Conservation (phyloP, 352 stramenopile genomes). For the Globisporangium cederbergense region DNA sequence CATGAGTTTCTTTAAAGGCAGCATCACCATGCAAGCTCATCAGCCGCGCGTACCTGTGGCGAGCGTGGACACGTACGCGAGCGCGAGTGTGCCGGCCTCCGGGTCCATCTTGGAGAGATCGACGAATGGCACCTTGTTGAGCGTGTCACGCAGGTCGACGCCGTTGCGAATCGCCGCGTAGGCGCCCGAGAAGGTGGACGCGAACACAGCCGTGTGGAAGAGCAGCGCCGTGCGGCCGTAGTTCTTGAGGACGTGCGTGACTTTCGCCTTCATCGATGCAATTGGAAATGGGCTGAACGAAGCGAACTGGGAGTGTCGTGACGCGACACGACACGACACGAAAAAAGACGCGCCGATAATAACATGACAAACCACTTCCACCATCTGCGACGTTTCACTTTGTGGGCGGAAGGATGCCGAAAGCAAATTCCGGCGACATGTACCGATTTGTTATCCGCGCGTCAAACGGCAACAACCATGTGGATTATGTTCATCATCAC, state of each 20-base stretch:
- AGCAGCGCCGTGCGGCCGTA: slow-evolving; percentile 95
- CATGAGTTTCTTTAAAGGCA: background rate
- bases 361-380: background rate
- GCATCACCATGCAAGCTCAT: background rate
- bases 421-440: slow-evolving; percentile 1
- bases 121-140: slow-evolving; percentile 66
- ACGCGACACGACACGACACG: background rate
- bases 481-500: slow-evolving; percentile 7
- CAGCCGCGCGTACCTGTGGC: slow-evolving; percentile 43
- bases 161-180: slow-evolving; percentile 70
- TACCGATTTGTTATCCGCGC: slow-evolving; percentile 3
- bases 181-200: slow-evolving; percentile 90
- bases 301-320: background rate
- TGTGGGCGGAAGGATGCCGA: background rate
- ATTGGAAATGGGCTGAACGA: background rate
- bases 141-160: slow-evolving; percentile 52
- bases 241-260: slow-evolving; percentile 85
- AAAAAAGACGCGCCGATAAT: background rate
- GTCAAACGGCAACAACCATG: background rate
- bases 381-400: slow-evolving; percentile 5
- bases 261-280: slow-evolving; percentile 45
- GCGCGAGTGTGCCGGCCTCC: slow-evolving; percentile 58
- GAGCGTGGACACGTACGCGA: slow-evolving; percentile 93
- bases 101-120: slow-evolving; percentile 67
- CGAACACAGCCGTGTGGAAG: slow-evolving; percentile 92